phyloP scores from a whole-genome alignment of 2,329 filamentous ascomycete genomes.

The Epichloe sylvatica region DNA sequence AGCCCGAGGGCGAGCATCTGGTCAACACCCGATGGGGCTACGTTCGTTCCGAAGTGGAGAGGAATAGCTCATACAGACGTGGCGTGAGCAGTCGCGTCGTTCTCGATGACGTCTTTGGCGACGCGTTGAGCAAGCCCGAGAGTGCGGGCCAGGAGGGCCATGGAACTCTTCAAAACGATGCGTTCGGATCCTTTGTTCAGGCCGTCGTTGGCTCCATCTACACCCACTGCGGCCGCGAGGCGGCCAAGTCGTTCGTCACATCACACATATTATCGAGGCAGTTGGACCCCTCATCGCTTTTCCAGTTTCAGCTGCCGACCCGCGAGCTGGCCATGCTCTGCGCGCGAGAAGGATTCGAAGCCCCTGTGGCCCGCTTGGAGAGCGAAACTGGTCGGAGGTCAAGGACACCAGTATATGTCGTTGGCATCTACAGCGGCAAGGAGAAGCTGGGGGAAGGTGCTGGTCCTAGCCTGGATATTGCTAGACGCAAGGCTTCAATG shows the following conservation, averaged over 20 bases:
- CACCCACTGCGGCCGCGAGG: constrained; percentile 63
- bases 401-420: constrained; percentile 78
- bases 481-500: constrained; percentile 66
- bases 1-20: constrained; percentile 31
- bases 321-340: constrained; percentile 75
- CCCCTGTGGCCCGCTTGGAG: constrained; percentile 67
- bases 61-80: constrained; percentile 39
- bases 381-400: constrained; percentile 81
- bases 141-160: constrained; percentile 15
- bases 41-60: constrained; percentile 34
- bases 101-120: constrained; percentile 74
- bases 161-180: constrained; percentile 61
- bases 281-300: constrained; percentile 62
- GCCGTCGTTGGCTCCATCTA: constrained; percentile 77
- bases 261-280: constrained; percentile 72
- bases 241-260: constrained; percentile 70
- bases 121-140: constrained; percentile 25
- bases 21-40: constrained; percentile 36
- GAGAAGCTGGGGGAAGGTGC: constrained; percentile 90
- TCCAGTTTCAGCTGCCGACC: constrained; percentile 72
- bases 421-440: constrained; percentile 81
- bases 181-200: constrained; percentile 64
- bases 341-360: constrained; percentile 75
- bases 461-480: constrained; percentile 63
- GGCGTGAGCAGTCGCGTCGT: constrained; percentile 66